Evolutionary conservation across 352 stramenopile species (phyloP).

Genomic region (Pythium utonaiense): DNA sequence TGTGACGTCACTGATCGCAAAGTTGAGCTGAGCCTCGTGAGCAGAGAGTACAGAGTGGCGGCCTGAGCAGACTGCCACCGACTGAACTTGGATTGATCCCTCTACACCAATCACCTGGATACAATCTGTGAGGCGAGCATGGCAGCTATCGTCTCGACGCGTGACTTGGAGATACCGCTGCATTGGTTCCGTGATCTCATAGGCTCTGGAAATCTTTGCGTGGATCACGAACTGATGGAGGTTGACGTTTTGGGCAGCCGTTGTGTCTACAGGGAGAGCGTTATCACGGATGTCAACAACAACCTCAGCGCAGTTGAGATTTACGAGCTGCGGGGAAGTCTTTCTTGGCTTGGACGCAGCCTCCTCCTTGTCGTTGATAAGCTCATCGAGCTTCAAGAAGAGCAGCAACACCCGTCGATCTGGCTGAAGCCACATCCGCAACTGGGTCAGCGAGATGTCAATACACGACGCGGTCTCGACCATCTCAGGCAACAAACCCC

Average conservation of each 20-base stretch:
- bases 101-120: constrained; percentile 36
- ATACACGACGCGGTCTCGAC: not conserved
- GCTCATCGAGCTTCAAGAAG: constrained; percentile 44
- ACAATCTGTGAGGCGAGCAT: constrained; percentile 10
- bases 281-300: constrained; percentile 17
- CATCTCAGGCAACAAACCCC: constrained; percentile 2
- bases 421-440: constrained; percentile 29
- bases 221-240: constrained; percentile 35
- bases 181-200: constrained; percentile 39
- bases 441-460: constrained; percentile 17
- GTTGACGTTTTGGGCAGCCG: no score
- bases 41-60: constrained; percentile 6
- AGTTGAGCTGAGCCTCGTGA: constrained; percentile 26
- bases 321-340: constrained; percentile 25
- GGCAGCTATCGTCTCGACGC: constrained; percentile 19
- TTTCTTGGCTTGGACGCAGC: constrained; percentile 5
- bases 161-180: constrained; percentile 26
- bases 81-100: constrained; percentile 22
- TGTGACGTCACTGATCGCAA: constrained; percentile 38
- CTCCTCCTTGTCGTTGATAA: constrained; percentile 26
- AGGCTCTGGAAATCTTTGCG: constrained; percentile 34
- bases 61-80: not conserved
- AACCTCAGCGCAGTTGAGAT: constrained; percentile 29
- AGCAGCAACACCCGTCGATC: constrained; percentile 42
- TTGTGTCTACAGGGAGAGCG: no score